Evolutionary conservation across 306 rosid species (phyloP), one percentile per base, ranked within the genome.

Genomic region (Inga laurina): DNA sequence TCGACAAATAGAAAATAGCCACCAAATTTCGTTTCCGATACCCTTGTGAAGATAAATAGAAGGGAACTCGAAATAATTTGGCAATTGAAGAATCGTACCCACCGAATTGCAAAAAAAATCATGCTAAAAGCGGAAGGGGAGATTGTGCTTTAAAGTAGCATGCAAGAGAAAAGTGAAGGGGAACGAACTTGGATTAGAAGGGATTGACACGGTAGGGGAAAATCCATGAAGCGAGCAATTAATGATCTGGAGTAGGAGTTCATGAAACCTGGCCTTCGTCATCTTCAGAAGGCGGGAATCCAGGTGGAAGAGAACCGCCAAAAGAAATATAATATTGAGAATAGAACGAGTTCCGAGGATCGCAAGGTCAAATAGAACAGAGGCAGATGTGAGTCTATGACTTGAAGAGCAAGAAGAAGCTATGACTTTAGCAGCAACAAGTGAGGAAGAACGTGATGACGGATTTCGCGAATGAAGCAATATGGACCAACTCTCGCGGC

Each of bases 301-400:
- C 44, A 85, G 91, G 89, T 69, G 84, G 67, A 72, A 75, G 79
- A 72, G 41, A 76, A 79, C 79, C 51, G 77, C 45, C 80, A 10
- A 10, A 13, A 46, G 82, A 30, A 83, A 86, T 84, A 82, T 86
- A 90, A 88, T 86, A 89, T 79, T 86, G 87, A 75, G 35, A 81
- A 34, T 65, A 87, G 54, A 81, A 78, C 91, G 84, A 51, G 57
- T 74, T 84, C 81, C 87, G 77, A 91, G 85, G 77, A 30, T 21
- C 72, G n/a, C 19, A 81, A 91, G 89, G 94, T 90, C 93, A 92
- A 90, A 48, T 82, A 10, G 81, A 66, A 68, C 62, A 70, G 84
- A 83, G 37, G 77, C 19, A 8, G 62, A 3, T 21, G 62, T 18
- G 59, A 52, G 22, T 0, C 30, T 57, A 10, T 57, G 64, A n/a